Evolutionary conservation across 495 filamentous ascomycete species (phyloP).

Genomic region (Melanomma pulvis-pyrius): DNA sequence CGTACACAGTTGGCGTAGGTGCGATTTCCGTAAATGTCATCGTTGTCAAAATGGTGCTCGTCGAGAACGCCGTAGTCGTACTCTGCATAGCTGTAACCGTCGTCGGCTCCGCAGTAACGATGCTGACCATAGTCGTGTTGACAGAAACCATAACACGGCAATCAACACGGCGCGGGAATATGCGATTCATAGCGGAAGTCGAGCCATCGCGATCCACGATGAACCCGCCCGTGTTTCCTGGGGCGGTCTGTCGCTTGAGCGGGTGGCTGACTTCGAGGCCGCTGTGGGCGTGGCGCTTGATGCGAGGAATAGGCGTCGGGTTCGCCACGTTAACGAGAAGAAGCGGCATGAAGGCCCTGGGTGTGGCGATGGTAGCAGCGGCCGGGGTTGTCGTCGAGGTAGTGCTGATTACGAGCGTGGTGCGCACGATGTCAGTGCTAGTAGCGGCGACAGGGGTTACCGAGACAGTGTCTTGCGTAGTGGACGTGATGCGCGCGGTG

Average conservation of each 20-base stretch:
- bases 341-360: background rate
- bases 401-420: background rate
- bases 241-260: conserved; percentile 11
- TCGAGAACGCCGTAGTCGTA: background rate
- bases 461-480: background rate
- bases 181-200: background rate
- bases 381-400: background rate
- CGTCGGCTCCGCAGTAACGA: background rate
- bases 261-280: background rate
- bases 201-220: conserved; percentile 11
- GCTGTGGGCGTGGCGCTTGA: background rate
- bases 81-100: background rate
- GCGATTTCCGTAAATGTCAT: conserved; percentile 6
- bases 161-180: conserved; percentile 8
- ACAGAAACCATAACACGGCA: background rate
- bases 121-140: background rate
- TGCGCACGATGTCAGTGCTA: background rate
- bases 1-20: conserved; percentile 1
- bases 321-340: background rate
- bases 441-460: conserved; percentile 15
- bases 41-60: background rate
- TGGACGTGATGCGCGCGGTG: background rate
- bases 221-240: conserved; percentile 2
- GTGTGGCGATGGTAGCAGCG: background rate
- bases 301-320: background rate